Base-by-base conservation (phyloP, 177 flowering plant genomes). In the Tripterygium wilfordii region DNA sequence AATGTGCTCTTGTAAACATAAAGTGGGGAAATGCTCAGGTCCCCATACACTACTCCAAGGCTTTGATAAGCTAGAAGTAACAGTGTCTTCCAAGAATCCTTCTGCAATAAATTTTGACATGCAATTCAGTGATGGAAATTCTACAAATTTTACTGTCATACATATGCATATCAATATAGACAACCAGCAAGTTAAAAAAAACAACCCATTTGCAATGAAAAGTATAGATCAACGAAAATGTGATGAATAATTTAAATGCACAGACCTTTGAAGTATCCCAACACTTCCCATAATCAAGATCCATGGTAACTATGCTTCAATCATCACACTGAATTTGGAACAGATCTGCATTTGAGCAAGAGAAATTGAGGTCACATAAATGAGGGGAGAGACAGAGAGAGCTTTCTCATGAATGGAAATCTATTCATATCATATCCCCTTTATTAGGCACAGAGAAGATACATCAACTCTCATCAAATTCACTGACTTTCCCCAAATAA, bases 1-100 rank as follows among this genome's bases (percentile, higher is more conserved):
- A 85, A 88, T 37, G 97, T 80, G 72, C 95, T 89, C 60, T 71
- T 84, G 79, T 64, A 89, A 15, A 89, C 97, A 58, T 89, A 89
- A 16, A 86, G 68, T 23, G 97, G 97, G 40, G 97, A 89, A 32
- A 82, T 86, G 61, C 94, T 69, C 46, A 89, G 61, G 77, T 89
- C 95, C 6, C 97, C 97, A 67, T 89, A 89, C 2, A 89, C 95
- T 22, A 89, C 97, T n/a, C 97, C 97, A 33, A 89, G 85, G 58
- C 88, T 86, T 64, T 89, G 97, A 63, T 89, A 89, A 39, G 97
- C 88, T 53, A 89, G 58, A 16, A 82, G 61, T 66, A 89, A 44
- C 26, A 62, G 20, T 0, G 69, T 72, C 79, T 68, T 86, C 95
- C 97, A 86, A 45, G 92, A 81, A 3, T 72, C 82, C 73, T 77